These are phyloP conservation scores for Talaromyces trachyspermus DNA, from an alignment of 495 filamentous ascomycete species.

Conservation along the genomic window DNA sequence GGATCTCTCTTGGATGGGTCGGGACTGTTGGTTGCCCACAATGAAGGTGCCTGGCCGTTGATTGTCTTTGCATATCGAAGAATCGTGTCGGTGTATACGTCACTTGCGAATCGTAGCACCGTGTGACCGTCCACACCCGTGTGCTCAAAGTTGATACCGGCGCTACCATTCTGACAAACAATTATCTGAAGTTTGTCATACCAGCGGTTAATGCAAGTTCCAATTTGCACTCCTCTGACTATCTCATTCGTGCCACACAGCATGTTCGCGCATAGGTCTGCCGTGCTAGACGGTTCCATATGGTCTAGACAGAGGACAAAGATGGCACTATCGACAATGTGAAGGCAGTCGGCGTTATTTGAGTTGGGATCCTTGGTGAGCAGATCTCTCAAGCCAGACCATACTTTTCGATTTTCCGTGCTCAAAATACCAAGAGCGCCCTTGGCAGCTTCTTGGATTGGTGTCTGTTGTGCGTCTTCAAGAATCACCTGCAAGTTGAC, in stretches of 20 bases:
- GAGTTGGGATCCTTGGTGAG: conserved; percentile 78
- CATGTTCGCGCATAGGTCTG: conserved; percentile 93
- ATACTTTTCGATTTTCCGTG: conserved; percentile 93
- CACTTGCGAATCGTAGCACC: conserved; percentile 89
- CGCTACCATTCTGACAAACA: conserved; percentile 96
- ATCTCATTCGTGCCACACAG: conserved; percentile 91
- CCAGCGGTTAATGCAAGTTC: conserved; percentile 97
- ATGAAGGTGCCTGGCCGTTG: conserved; percentile 84
- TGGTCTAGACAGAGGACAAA: conserved; percentile 91
- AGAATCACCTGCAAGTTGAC: conserved; percentile 89
- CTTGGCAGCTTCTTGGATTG: conserved; percentile 90
- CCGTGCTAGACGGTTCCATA: conserved; percentile 69
- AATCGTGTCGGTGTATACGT: conserved; percentile 97
- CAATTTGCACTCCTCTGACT: conserved; percentile 87
- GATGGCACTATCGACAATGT: conserved; percentile 89
- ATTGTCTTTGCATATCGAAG: conserved; percentile 92
- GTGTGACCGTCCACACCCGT: conserved; percentile 98
- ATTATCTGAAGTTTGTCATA: conserved; percentile 99
- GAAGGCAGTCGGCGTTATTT: conserved; percentile 90
- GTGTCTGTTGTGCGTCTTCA: conserved; percentile 80
- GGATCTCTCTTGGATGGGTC: conserved; percentile 94
- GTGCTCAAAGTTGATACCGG: conserved; percentile 98
- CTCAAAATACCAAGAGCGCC: conserved; percentile 88
- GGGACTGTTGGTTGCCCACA: conserved; percentile 87
- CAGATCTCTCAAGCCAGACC: conserved; percentile 86